These are phyloP conservation scores for Nicotiana paniculata DNA, from an alignment of 257 asterid species.

Conservation along the genomic window DNA sequence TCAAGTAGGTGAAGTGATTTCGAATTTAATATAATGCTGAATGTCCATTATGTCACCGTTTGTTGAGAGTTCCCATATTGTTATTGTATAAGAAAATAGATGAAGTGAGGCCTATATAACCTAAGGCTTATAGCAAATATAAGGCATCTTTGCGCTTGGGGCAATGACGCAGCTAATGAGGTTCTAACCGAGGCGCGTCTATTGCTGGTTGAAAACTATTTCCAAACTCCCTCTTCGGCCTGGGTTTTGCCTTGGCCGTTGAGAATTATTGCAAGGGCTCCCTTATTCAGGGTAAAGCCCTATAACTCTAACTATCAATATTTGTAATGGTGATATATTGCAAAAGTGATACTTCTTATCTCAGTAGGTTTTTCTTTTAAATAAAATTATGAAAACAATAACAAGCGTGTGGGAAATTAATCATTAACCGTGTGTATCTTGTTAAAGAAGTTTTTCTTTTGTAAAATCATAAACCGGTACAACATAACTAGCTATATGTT, in stretches of 20 bases:
- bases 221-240: background rate
- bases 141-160: background rate
- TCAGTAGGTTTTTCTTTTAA: no score
- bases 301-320: background rate
- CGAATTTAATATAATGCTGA: no score
- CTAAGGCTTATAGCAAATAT: rapidly evolving
- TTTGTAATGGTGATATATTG: background rate
- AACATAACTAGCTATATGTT: no score
- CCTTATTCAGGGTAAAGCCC: background rate
- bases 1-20: no score
- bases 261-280: background rate
- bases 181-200: background rate
- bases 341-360: no score
- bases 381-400: no score
- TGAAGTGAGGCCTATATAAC: background rate
- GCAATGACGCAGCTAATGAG: background rate
- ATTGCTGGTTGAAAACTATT: background rate
- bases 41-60: no score
- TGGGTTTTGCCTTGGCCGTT: background rate
- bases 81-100: background rate
- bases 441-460: no score
- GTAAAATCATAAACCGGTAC: no score
- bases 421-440: no score
- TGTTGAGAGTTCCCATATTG: background rate
- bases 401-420: no score